phyloP scores from a whole-genome alignment of 352 stramenopile genomes.

The Globisporangium parvum region DNA sequence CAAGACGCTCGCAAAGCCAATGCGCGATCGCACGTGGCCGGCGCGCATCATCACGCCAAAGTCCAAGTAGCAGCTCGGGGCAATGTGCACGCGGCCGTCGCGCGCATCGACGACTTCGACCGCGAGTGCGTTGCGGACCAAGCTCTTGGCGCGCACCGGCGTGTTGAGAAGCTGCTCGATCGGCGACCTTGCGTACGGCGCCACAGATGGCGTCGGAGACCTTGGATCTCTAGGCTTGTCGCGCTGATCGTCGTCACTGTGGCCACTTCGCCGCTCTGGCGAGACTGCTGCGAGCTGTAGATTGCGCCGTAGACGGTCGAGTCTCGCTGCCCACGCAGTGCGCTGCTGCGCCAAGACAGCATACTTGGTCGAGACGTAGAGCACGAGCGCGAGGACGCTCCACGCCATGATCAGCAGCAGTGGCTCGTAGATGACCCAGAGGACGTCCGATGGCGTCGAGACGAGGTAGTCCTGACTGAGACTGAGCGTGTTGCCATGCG shows the following conservation, averaged over 20 bases:
- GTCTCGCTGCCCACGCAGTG: neutral
- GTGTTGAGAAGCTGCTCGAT: constrained; percentile 18
- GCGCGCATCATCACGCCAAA: constrained; percentile 33
- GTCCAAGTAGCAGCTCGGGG: constrained; percentile 27
- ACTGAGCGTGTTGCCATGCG: constrained; percentile 22
- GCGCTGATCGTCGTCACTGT: neutral
- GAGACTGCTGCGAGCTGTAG: neutral
- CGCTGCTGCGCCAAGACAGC: neutral
- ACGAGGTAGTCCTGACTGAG: constrained; percentile 10
- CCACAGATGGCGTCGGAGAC: neutral
- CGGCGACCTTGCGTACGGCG: constrained; percentile 15
- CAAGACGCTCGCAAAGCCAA: constrained; percentile 9
- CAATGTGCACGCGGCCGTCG: constrained; percentile 17
- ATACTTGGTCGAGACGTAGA: neutral
- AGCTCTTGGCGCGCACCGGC: constrained; percentile 19
- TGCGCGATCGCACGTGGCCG: constrained; percentile 22
- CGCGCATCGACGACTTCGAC: constrained; percentile 22
- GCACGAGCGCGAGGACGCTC: constrained; percentile 1
- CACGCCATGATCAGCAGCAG: constrained; percentile 4
- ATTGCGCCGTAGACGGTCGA: neutral
- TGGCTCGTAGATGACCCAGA: constrained; percentile 13
- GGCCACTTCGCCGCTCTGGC: too few species aligned
- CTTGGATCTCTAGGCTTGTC: neutral
- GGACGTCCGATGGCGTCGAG: constrained; percentile 7
- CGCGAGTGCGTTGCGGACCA: constrained; percentile 19